Base-by-base conservation (phyloP, 176 grass and related monocot genomes). In the Pharus latifolius region DNA sequence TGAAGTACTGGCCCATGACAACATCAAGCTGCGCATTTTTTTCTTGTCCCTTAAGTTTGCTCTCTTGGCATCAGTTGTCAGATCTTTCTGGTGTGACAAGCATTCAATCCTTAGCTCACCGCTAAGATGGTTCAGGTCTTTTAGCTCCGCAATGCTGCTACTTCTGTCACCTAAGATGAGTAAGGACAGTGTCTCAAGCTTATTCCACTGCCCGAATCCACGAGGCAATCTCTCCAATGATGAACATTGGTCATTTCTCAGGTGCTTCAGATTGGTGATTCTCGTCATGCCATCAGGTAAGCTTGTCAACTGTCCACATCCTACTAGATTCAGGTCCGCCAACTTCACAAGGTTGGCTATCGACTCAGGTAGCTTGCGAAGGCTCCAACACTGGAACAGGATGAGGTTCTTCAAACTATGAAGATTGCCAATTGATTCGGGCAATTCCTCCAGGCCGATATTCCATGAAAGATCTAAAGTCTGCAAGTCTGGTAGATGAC, bases 391-490 rank as follows among this genome's bases (percentile, higher is more conserved):
- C 38, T 92, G 65, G 13, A 78, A 87, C 65, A 92, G 70, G 52
- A 82, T 82, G 34, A 92, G 27, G 33, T 40, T 47, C 63, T 68
- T 87, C 60, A 87, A 63, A 58, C 63, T 74, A 49, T 10, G 11
- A 40, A 92, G 88, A 55, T 46, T 59, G 16, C 73, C 84, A 46
- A 92, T 78, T 60, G 81, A 63, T 60, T 81, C 48, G 20, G 84
- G 81, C 14, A 92, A 44, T 59, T 58, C 69, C 26, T 70, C 70
- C 19, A 78, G 51, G 38, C 29, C 76, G 41, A 88, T 71, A 75
- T 86, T 86, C 69, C 35, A 76, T 57, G 85, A 92, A 3, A 92
- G 85, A 80, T 92, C 80, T 35, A 93, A 78, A 22, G 11, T 61
- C 37, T 86, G 82, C 43, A 88, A 63, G 32, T 76, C 71, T 47